Evolutionary conservation across 176 grass and related monocot genomes (phyloP).

Genomic region (Bothriochloa decipiens): DNA sequence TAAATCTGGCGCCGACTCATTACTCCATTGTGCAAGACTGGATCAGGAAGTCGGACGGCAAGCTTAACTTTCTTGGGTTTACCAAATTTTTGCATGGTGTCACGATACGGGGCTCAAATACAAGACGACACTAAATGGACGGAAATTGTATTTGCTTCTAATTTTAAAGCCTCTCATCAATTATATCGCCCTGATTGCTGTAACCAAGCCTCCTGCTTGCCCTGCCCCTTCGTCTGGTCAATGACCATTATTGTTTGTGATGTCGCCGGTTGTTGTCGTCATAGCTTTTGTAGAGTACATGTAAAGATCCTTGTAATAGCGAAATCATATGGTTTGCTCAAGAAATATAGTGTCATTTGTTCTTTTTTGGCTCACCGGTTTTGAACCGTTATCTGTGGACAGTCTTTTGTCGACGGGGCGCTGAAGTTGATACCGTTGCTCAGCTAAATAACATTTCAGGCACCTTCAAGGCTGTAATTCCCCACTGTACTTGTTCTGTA

Average conservation of each 20-base stretch:
- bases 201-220: no score
- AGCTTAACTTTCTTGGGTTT: conserved; percentile 91
- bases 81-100: conserved; percentile 99
- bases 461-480: neutral
- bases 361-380: conserved; percentile 20
- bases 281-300: conserved; percentile 82
- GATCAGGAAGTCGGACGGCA: conserved; percentile 87
- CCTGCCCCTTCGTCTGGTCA: conserved; percentile 38
- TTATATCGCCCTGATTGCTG: no score
- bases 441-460: neutral
- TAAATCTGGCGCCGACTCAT: conserved; percentile 76
- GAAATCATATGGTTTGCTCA: conserved; percentile 57
- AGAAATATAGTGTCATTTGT: conserved; percentile 38
- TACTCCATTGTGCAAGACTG: conserved; percentile 89
- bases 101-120: conserved; percentile 79
- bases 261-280: conserved; percentile 38
- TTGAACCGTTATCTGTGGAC: neutral
- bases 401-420: neutral
- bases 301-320: conserved; percentile 78
- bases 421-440: neutral
- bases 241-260: conserved; percentile 55
- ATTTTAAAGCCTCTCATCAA: no score
- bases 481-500: neutral
- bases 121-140: conserved; percentile 77
- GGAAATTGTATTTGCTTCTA: conserved; percentile 63